These are phyloP conservation scores for Gnaphalium uliginosum DNA, from an alignment of 129 eudicot species.

Conservation along the genomic window DNA sequence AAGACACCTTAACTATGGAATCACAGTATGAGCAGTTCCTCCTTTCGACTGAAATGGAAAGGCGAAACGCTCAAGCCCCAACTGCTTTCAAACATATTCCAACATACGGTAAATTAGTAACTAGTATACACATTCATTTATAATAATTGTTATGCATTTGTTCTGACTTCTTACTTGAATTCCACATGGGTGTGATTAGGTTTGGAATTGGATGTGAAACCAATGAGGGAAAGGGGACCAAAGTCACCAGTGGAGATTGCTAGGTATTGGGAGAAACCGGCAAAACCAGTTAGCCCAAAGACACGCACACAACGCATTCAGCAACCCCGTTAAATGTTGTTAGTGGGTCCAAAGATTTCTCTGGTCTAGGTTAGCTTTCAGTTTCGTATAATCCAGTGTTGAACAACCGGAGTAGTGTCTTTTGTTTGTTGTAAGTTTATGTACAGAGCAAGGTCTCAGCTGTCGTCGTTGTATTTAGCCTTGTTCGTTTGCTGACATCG, in stretches of 20 bases:
- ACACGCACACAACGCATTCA: slow-evolving; percentile 59
- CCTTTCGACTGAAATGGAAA: slow-evolving; percentile 50
- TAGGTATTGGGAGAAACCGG: slow-evolving; percentile 77
- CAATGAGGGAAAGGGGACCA: slow-evolving; percentile 33
- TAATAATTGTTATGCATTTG: neutral
- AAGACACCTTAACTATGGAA: slow-evolving; percentile 78
- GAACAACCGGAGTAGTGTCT: slow-evolving; percentile 30
- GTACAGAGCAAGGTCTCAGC: slow-evolving; percentile 71
- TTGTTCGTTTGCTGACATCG: slow-evolving; percentile 68
- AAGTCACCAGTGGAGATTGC: slow-evolving; percentile 51
- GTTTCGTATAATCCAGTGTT: slow-evolving; percentile 25
- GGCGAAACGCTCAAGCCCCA: slow-evolving; percentile 24
- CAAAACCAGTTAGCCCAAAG: slow-evolving; percentile 67
- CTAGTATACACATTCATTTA: neutral
- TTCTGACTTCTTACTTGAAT: slow-evolving; percentile 13
- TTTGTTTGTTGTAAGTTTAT: slow-evolving; percentile 42
- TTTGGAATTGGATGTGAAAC: slow-evolving; percentile 42
- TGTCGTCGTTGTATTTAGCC: slow-evolving; percentile 52
- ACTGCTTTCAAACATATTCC: slow-evolving; percentile 37
- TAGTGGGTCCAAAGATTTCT: slow-evolving; percentile 30
- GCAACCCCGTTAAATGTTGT: slow-evolving; percentile 67
- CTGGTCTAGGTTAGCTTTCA: slow-evolving; percentile 37
- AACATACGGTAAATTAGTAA: slow-evolving; percentile 42
- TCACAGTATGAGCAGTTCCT: slow-evolving; percentile 88
- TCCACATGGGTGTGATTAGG: slow-evolving; percentile 32